Base-by-base conservation (phyloP, 495 filamentous ascomycete genomes). In the Aeminium ludgeri region DNA sequence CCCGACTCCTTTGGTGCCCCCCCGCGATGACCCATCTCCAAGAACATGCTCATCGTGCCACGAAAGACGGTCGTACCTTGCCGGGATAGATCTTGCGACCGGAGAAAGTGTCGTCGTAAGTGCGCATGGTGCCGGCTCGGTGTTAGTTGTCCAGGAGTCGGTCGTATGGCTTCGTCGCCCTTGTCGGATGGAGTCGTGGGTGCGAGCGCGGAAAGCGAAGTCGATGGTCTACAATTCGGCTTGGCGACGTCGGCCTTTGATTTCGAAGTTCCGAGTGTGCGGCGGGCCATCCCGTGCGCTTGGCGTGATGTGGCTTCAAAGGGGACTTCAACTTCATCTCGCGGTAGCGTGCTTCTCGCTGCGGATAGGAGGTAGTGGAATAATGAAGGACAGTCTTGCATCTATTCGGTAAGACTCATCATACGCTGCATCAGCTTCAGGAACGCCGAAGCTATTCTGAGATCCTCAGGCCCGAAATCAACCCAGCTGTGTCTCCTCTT, bases 61-160 rank as follows among this genome's bases (percentile, higher is more conserved):
- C 23, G 23, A 25, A 28, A 40, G 10, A 6, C 20, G 3, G 28
- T 13, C 19, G 67, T 78, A 95, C 86, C 86, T 93, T 95, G 66
- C 86, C 86, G 59, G 86, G 86, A 76, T 93, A 95, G 69, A 95
- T 93, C 76, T 81, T 86, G 74, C 86, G 78, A 64, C 86, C 86
- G 70, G 78, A 84, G 79, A 95, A 95, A 59, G 78, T 75, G 68
- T 95, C 86, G 73, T 93, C 85, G 85, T 92, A 95, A 67, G 84
- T 92, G 73, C 83, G 79, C 84, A 92, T 92, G 63, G 67, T 83
- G 77, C 20, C 40, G 48, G 41, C 17, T 40, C 10, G 17, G 23
- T 38, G 10, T 29, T 34, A 32, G 20, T 19, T 4, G 19, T 40
- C 17, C 17, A 11, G 25, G 20, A 37, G 13, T 30, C 16, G 28